phyloP scores from a whole-genome alignment of 371 early-diverging fungal genomes.

The Mortierella sp. region DNA sequence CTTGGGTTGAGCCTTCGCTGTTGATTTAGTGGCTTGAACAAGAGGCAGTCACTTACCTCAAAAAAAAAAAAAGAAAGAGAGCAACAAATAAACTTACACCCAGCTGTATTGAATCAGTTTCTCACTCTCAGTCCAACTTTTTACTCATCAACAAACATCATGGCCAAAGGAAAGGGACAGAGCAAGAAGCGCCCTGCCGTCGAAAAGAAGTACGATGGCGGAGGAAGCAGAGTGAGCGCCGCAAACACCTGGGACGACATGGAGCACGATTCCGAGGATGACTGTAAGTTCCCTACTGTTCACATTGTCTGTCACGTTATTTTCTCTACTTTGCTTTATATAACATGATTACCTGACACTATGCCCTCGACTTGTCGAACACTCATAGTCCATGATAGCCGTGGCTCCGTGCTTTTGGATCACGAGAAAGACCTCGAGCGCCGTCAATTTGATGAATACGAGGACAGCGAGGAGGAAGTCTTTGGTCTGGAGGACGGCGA shows the following conservation, averaged over 20 bases:
- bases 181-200: slow-evolving; percentile 34
- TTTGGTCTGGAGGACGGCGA: slow-evolving; percentile 73
- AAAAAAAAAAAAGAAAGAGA: slow-evolving; percentile 16
- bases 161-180: slow-evolving; percentile 50
- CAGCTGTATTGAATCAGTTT: neutral
- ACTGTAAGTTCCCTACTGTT: slow-evolving; percentile 65
- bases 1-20: slow-evolving; percentile 42
- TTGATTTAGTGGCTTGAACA: slow-evolving; percentile 19
- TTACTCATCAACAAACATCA: slow-evolving; percentile 17
- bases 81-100: slow-evolving; percentile 8
- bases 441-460: slow-evolving; percentile 54
- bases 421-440: slow-evolving; percentile 60
- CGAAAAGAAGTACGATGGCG: slow-evolving; percentile 57
- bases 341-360: neutral
- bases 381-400: slow-evolving; percentile 66
- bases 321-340: neutral
- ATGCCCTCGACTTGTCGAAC: neutral
- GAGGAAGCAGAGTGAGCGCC: slow-evolving; percentile 65
- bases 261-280: slow-evolving; percentile 87
- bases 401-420: slow-evolving; percentile 71
- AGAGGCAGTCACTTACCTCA: slow-evolving; percentile 11
- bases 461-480: slow-evolving; percentile 74
- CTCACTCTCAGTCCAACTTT: slow-evolving; percentile 3
- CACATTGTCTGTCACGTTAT: neutral
- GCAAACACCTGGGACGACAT: slow-evolving; percentile 84